phyloP scores from a whole-genome alignment of 345 rosid genomes.

The Populus simonii region DNA sequence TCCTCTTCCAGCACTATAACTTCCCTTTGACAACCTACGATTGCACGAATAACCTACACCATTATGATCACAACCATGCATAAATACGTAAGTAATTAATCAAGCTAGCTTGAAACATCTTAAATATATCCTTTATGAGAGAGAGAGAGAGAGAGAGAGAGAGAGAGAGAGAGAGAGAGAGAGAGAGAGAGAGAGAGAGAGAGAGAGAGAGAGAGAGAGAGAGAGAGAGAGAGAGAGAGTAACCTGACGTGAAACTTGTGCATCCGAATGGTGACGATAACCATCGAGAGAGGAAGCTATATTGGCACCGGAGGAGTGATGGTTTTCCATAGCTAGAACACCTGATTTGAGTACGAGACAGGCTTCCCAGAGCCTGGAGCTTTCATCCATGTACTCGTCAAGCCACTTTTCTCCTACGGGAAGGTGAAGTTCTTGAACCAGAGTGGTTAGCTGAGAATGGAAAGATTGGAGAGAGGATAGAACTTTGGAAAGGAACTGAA shows the following conservation, averaged over 20 bases:
- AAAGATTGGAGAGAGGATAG: conserved; percentile 44
- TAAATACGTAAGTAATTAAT: no score
- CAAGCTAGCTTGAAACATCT: no score
- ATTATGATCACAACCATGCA: no score
- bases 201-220: no score
- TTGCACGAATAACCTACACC: conserved; percentile 39
- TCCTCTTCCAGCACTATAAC: conserved; percentile 40
- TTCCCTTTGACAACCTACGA: conserved; percentile 46
- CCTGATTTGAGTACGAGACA: conserved; percentile 49
- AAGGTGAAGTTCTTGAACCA: conserved; percentile 57
- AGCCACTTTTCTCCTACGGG: conserved; percentile 69
- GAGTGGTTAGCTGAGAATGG: conserved; percentile 48
- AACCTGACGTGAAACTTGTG: conserved; percentile 50
- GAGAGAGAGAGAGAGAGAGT: neutral
- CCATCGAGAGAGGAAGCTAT: conserved; percentile 42
- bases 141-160: no score
- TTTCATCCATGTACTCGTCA: conserved; percentile 73
- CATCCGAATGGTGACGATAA: conserved; percentile 19
- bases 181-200: no score
- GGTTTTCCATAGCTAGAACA: conserved; percentile 42
- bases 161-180: no score
- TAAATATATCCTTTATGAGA: no score
- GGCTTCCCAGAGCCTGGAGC: conserved; percentile 64
- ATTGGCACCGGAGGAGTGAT: conserved; percentile 34
- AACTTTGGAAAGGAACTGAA: conserved; percentile 43